A percentile compares a stretch with the other conserved stretches of the same genome.
Conservation (phyloP, 208 protist species). For the Trichomonas tenax region DNA sequence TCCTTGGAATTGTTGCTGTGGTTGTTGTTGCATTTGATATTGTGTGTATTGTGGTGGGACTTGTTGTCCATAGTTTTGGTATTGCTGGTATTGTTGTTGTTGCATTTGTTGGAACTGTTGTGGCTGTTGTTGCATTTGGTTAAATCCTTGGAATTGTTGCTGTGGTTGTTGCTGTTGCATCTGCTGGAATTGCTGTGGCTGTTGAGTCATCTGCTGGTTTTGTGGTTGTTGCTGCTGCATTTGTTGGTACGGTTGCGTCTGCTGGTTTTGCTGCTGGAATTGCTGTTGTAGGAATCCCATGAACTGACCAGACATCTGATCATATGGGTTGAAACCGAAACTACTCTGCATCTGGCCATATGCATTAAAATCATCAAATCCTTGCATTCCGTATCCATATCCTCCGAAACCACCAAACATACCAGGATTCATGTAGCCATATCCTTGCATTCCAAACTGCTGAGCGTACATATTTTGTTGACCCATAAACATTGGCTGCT, state of each 20-base stretch:
- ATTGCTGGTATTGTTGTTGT: neutral
- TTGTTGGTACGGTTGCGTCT: no score
- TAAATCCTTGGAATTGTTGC: neutral
- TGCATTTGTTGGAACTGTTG: neutral
- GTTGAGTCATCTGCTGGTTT: no score
- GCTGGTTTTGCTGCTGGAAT: no score
- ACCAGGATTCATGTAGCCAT: neutral
- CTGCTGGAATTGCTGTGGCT: neutral
- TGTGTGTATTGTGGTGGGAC: no score
- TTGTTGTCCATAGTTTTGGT: neutral
- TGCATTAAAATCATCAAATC: no score
- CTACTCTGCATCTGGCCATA: no score
- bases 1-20: neutral
- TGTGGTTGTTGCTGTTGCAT: neutral
- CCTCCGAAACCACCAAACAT: neutral
- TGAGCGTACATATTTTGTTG: no score
- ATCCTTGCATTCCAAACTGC: neutral
- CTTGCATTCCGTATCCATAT: neutral
- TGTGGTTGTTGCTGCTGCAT: no score
- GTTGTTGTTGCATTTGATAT: neutral
- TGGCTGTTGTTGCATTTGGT: neutral
- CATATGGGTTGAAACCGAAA: neutral
- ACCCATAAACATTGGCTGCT: neutral
- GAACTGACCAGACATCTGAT: no score
- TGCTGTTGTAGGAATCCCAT: neutral